Percentiles rank a stretch among this genome's conserved stretches.
phyloP scores from a whole-genome alignment of 1,284 basidiomycete species.

The Boletus holoroseus region DNA sequence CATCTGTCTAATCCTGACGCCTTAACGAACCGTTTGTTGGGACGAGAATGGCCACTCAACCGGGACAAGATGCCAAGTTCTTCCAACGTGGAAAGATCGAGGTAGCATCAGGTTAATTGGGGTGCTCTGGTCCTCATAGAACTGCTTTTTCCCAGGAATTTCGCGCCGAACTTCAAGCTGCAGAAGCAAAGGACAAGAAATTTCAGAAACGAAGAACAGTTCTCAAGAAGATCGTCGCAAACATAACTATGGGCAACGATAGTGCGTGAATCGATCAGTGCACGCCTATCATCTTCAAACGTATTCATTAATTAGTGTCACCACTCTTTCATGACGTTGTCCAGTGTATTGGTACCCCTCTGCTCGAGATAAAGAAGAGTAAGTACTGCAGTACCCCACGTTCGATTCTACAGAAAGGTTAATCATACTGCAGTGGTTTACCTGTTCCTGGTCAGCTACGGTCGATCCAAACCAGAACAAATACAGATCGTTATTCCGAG shows the following conservation, averaged over 20 bases:
- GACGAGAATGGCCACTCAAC: constrained; percentile 49
- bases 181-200: constrained; percentile 92
- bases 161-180: constrained; percentile 81
- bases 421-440: constrained; percentile 68
- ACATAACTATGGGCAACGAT: constrained; percentile 95
- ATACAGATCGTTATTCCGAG: constrained; percentile 84
- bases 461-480: constrained; percentile 81
- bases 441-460: constrained; percentile 90
- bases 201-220: constrained; percentile 85
- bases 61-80: constrained; percentile 83
- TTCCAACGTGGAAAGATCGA: constrained; percentile 89
- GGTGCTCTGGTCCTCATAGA: constrained; percentile 12
- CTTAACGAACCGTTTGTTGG: neutral
- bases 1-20: neutral
- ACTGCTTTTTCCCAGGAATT: constrained; percentile 54
- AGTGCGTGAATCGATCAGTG: constrained; percentile 51
- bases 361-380: constrained; percentile 99
- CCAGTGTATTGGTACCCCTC: constrained; percentile 79
- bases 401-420: constrained; percentile 1
- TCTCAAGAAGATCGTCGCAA: constrained; percentile 93
- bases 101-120: constrained; percentile 42
- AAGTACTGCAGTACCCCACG: constrained; percentile 26
- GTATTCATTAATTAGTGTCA: constrained; percentile 64
- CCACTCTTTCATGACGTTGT: constrained; percentile 86
- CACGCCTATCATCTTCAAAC: constrained; percentile 14